Percentiles rank a stretch among this genome's conserved stretches.
Evolutionary conservation across 306 rosid genomes (phyloP).

Genomic region (Ochetophila trinervis): DNA sequence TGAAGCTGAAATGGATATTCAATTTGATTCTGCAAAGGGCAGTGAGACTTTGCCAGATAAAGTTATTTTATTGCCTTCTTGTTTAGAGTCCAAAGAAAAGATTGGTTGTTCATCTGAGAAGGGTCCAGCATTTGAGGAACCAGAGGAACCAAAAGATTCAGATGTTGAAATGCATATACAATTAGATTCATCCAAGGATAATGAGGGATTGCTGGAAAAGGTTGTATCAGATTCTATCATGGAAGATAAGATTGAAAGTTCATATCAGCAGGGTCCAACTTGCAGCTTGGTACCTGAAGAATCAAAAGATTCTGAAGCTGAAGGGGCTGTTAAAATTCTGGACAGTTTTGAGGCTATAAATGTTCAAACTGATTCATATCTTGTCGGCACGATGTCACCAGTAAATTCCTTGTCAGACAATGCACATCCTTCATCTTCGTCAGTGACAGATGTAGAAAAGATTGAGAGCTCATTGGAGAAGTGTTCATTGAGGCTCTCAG

Average conservation of each 20-base stretch:
- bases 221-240: not conserved
- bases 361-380: constrained; percentile 16
- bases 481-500: not conserved
- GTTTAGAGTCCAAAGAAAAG: not conserved
- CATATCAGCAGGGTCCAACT: not conserved
- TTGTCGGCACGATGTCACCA: constrained; percentile 6
- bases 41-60: not conserved
- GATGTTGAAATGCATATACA: constrained; percentile 11
- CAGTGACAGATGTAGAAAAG: constrained; percentile 6
- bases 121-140: not conserved
- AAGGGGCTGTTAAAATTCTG: constrained; percentile 2
- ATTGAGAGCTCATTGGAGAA: constrained; percentile 9
- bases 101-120: not conserved
- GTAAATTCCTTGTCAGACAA: constrained; percentile 9
- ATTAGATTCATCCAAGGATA: not conserved
- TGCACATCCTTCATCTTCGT: constrained; percentile 3
- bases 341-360: constrained; percentile 11
- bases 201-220: constrained; percentile 8
- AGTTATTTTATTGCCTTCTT: not conserved
- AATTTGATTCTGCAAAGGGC: constrained; percentile 7
- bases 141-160: constrained; percentile 8
- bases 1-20: constrained; percentile 11
- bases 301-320: constrained; percentile 9
- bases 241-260: constrained; percentile 10
- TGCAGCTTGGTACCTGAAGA: constrained; percentile 10